These are phyloP conservation scores for Ustilago shanxiensis DNA, from an alignment of 1,284 basidiomycete species.

Conservation along the genomic window DNA sequence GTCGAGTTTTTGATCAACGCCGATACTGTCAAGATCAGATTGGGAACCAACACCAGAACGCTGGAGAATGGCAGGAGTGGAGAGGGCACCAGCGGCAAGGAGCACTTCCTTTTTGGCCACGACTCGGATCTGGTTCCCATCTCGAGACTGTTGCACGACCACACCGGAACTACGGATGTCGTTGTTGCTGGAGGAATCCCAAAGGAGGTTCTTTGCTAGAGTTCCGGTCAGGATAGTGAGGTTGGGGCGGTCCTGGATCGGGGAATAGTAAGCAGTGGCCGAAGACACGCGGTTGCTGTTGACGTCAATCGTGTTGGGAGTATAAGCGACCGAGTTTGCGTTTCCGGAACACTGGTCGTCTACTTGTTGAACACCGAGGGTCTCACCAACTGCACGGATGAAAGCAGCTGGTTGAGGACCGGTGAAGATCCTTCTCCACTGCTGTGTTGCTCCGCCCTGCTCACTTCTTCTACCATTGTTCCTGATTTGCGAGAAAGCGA, in stretches of 20 bases:
- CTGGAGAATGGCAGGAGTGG: conserved; percentile 72
- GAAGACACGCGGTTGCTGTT: conserved; percentile 65
- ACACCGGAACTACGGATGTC: conserved; percentile 38
- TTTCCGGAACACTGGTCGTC: conserved; percentile 76
- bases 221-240: conserved; percentile 74
- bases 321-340: conserved; percentile 75
- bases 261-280: conserved; percentile 72
- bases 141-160: conserved; percentile 15
- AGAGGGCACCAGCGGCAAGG: conserved; percentile 71
- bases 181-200: conserved; percentile 17
- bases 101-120: conserved; percentile 71
- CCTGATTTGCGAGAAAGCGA: conserved; percentile 71
- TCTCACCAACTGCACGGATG: conserved; percentile 72
- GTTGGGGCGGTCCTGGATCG: conserved; percentile 74
- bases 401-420: conserved; percentile 75
- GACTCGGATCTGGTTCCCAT: conserved; percentile 50
- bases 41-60: conserved; percentile 71
- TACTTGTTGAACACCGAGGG: conserved; percentile 73
- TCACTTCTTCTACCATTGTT: background rate
- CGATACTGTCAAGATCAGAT: conserved; percentile 63
- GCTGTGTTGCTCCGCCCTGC: conserved; percentile 10
- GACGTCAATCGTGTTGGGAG: conserved; percentile 70
- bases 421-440: conserved; percentile 73
- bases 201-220: conserved; percentile 67
- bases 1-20: conserved; percentile 65